Percentiles rank a stretch among this genome's conserved stretches.
phyloP scores from a whole-genome alignment of 345 rosid genomes.

The Anastatica hierochuntica region DNA sequence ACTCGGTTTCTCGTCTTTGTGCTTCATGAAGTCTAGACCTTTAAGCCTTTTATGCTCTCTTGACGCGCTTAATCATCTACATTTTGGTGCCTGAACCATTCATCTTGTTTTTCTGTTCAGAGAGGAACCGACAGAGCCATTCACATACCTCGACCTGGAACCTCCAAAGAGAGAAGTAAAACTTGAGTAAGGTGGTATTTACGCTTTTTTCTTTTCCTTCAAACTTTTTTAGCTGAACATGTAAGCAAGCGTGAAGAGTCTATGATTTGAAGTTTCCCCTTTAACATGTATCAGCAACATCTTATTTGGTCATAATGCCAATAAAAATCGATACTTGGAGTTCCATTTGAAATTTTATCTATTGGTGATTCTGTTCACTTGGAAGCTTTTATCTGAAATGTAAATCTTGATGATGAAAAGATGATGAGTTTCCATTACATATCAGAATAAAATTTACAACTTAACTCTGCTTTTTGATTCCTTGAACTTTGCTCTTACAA shows the following conservation, averaged over 20 bases:
- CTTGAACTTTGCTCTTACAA: constrained; percentile 22
- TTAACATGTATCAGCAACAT: constrained; percentile 15
- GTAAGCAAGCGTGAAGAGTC: neutral
- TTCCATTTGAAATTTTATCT: neutral
- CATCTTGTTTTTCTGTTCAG: constrained; percentile 34
- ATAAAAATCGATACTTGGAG: constrained; percentile 9
- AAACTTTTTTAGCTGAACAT: neutral
- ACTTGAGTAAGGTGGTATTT: constrained; percentile 36
- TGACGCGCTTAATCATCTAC: neutral
- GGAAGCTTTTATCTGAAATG: too few species aligned
- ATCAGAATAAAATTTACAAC: constrained; percentile 13
- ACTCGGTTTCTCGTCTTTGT: neutral
- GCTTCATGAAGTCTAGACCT: neutral
- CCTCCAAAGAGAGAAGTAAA: constrained; percentile 66
- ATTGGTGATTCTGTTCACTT: neutral
- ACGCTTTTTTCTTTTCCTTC: neutral
- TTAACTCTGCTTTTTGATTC: neutral
- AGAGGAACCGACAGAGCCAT: constrained; percentile 91
- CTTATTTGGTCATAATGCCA: constrained; percentile 7
- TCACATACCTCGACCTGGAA: constrained; percentile 66
- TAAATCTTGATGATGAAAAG: too few species aligned
- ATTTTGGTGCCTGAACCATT: constrained; percentile 4
- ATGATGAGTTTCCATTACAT: neutral
- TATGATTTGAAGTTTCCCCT: constrained; percentile 5
- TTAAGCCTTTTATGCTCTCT: neutral